Base-by-base conservation (phyloP, 495 filamentous ascomycete species). In the Neurospora sp. region DNA sequence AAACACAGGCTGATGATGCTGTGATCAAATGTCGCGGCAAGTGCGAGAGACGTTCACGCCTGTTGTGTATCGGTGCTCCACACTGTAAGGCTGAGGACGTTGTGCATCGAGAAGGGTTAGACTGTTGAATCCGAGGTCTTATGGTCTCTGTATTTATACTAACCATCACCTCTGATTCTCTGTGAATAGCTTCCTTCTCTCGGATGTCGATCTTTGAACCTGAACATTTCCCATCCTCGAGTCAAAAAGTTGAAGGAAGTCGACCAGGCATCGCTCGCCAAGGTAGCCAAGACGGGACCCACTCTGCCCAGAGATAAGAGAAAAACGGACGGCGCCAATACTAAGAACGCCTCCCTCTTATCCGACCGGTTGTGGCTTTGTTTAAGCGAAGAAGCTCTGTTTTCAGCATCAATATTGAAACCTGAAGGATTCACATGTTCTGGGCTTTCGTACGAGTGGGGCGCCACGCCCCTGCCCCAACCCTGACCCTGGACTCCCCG, bases 261-360 rank as follows among this genome's bases (percentile, higher is more conserved):
- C 42, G 16, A 45, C 18, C 42, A 45, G 42, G 3, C 40, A 40
- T 40, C 40, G 40, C 7, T 44, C n/a, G 69, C 69, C 69, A 70
- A 70, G 38, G 10, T 4, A 18, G 40, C 69, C 69, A 70, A 59
- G 69, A 35, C 69, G 39, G 40, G 69, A 10, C 59, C 69, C 69
- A 70, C 68, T 41, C 41, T 71, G 72, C 72, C 72, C 10, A 73
- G 72, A 73, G 72, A 73, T 73, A 73, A 73, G 65, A 40, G 40
- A n/a, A 39, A 22, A 41, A 72, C n/a, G 40, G 48, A 40, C 16
- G 10, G 39, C 69, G 22, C 69, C 69, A 70, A 70, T 70, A 40
- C n/a, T 40, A 59, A 27, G 22, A 70, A 44, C 40, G 39, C n/a
- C 39, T 41, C 39, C 9, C 42, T 42, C 42, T 70, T 40, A 27